Conservation (phyloP, 2,329 filamentous ascomycete genomes). For the Penicillium sclerotigenum region DNA sequence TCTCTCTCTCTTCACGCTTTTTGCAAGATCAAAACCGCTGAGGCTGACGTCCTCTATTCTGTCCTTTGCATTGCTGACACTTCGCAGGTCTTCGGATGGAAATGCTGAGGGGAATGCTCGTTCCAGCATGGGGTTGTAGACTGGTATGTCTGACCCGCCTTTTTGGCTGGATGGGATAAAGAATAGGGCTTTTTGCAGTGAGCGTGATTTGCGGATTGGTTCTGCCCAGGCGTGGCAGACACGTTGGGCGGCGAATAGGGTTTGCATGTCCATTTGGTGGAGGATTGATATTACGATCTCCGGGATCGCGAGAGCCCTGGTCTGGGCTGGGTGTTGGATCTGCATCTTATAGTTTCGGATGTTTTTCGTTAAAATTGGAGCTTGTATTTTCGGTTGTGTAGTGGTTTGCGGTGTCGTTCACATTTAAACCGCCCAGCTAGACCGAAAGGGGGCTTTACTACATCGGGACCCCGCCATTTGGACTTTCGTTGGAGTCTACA, state of each 20-base stretch:
- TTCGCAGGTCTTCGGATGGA: neutral
- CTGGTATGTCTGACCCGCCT: neutral
- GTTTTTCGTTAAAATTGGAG: no score
- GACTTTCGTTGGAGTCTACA: no score
- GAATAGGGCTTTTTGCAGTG: neutral
- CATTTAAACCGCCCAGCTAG: no score
- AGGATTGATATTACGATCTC: constrained; percentile 1
- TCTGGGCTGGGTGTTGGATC: neutral
- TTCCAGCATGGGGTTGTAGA: neutral
- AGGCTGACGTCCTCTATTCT: neutral
- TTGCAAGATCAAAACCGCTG: neutral
- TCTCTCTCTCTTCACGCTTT: neutral
- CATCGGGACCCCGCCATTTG: neutral
- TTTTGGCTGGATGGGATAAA: neutral
- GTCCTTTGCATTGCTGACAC: neutral
- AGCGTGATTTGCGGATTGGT: neutral
- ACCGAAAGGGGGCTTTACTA: neutral
- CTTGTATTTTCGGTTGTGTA: neutral
- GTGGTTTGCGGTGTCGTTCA: no score
- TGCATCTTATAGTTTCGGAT: neutral
- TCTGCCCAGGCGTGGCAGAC: neutral
- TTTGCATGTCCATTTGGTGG: constrained; percentile 3
- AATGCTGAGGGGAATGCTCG: no score
- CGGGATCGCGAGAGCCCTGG: neutral
- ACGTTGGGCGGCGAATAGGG: neutral